These are phyloP conservation scores for Allium fistulosum DNA, from an alignment of 106 monocot genomes.

Conservation along the genomic window DNA sequence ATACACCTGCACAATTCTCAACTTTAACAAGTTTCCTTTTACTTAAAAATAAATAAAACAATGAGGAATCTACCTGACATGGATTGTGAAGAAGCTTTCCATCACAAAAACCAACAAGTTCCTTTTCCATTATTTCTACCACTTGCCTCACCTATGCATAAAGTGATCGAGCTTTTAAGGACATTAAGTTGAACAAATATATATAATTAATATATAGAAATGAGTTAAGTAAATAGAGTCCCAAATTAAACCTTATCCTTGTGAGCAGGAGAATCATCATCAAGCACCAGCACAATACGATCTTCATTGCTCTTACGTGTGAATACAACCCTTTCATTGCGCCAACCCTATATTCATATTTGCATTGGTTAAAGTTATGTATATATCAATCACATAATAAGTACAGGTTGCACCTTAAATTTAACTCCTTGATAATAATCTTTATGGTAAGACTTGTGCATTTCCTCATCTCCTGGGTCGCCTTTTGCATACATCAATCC, in stretches of 20 bases:
- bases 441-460: conserved; percentile 64
- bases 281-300: conserved; percentile 50
- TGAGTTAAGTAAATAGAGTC: background rate
- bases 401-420: conserved; percentile 47
- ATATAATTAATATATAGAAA: background rate
- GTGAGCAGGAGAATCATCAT: conserved; percentile 32
- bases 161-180: background rate
- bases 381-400: background rate
- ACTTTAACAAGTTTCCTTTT: background rate
- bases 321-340: conserved; percentile 53
- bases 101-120: conserved; percentile 50
- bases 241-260: conserved; percentile 47
- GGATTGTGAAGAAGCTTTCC: conserved; percentile 51
- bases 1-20: conserved; percentile 32
- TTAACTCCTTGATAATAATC: conserved; percentile 55
- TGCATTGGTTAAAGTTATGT: background rate
- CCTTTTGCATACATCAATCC: conserved; percentile 71
- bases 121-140: conserved; percentile 42
- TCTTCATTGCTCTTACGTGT: conserved; percentile 18
- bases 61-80: conserved; percentile 52
- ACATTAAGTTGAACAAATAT: background rate
- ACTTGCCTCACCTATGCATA: conserved; percentile 50
- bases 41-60: background rate
- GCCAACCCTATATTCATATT: conserved; percentile 51
- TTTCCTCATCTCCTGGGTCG: conserved; percentile 67